Evolutionary conservation across 352 stramenopile species (phyloP).

Genomic region (Phytophthora ramorum): DNA sequence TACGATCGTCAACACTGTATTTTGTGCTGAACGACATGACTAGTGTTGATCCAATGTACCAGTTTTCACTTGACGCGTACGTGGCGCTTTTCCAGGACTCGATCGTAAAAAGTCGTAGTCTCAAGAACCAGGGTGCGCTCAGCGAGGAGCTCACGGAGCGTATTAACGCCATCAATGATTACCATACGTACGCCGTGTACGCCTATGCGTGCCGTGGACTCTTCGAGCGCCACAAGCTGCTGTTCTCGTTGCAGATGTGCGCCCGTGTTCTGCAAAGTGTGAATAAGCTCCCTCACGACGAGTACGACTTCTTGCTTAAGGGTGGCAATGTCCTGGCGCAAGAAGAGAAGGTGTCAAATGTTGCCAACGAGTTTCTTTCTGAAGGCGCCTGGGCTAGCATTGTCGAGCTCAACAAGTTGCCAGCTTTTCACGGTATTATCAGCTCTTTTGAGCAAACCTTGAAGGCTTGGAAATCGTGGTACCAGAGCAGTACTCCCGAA

Average conservation of each 20-base stretch:
- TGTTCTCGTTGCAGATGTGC: slow-evolving; percentile 96
- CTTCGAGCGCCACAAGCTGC: slow-evolving; percentile 96
- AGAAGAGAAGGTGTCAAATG: slow-evolving; percentile 84
- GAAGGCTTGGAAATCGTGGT: slow-evolving; percentile 87
- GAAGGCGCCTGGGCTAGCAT: slow-evolving; percentile 90
- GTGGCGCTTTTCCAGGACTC: slow-evolving; percentile 95
- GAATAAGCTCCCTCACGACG: slow-evolving; percentile 91
- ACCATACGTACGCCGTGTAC: slow-evolving; percentile 96
- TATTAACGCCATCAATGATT: slow-evolving; percentile 95
- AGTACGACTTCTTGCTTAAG: slow-evolving; percentile 96
- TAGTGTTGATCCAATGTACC: slow-evolving; percentile 97
- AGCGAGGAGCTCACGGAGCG: slow-evolving; percentile 87
- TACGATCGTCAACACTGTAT: slow-evolving; percentile 95
- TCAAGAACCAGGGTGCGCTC: slow-evolving; percentile 81
- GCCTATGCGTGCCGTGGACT: slow-evolving; percentile 95
- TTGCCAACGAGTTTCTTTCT: slow-evolving; percentile 87
- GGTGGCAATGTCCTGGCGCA: slow-evolving; percentile 75
- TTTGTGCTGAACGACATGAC: slow-evolving; percentile 97
- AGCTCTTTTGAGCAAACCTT: slow-evolving; percentile 91
- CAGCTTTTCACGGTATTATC: slow-evolving; percentile 88
- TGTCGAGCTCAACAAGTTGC: slow-evolving; percentile 93
- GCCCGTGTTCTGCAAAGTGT: slow-evolving; percentile 92
- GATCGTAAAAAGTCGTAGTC: slow-evolving; percentile 87
- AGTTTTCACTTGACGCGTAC: slow-evolving; percentile 96
- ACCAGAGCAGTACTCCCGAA: slow-evolving; percentile 90